Evolutionary conservation across 441 rosid genomes (phyloP), one percentile per base, ranked within the genome.

Genomic region (Adansonia grandidieri): DNA sequence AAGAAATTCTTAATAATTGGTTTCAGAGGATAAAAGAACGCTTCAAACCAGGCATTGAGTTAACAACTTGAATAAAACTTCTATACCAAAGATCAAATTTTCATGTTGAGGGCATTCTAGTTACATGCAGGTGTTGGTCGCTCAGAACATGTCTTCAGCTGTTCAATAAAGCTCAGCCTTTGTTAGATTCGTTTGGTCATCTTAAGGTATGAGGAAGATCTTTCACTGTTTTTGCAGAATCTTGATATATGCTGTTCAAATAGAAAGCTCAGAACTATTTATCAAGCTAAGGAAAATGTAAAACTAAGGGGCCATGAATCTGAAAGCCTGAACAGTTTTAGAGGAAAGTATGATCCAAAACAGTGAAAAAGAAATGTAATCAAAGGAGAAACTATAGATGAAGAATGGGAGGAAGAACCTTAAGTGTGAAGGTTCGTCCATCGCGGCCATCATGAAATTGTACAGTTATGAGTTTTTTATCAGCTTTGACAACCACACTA

Each of bases 361-460:
- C 6, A 15, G 54, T 9, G 2, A n/a, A 57, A 20, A 71, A 58
- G 7, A 17, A 67, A 47, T 9, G 45, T 32, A 45, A 44, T 13
- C 60, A 64, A 32, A 54, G 48, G 76, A 57, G 48, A 56, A 17
- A 37, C 58, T 75, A 69, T 17, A 47, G 75, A 47, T 28, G 61
- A 64, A 44, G 63, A 58, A 65, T 51, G 11, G 78, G 54, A 69
- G 81, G 53, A 76, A 78, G 71, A 82, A 97, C 98, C 98, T 97
- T 97, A 66, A 97, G 93, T 37, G 99, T 97, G 85, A 97, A 97
- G 84, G 98, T 88, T 54, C 98, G 91, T 79, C 99, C 99, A 77
- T 96, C 98, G 71, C 97, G 98, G 65, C 98, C 98, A 85, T 97
- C 98, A 61, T 95, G 93, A 84, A 97, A 95, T 78, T 90, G 94